Base-by-base conservation (phyloP, 1,284 basidiomycete species). In the Albatrellus sp. region DNA sequence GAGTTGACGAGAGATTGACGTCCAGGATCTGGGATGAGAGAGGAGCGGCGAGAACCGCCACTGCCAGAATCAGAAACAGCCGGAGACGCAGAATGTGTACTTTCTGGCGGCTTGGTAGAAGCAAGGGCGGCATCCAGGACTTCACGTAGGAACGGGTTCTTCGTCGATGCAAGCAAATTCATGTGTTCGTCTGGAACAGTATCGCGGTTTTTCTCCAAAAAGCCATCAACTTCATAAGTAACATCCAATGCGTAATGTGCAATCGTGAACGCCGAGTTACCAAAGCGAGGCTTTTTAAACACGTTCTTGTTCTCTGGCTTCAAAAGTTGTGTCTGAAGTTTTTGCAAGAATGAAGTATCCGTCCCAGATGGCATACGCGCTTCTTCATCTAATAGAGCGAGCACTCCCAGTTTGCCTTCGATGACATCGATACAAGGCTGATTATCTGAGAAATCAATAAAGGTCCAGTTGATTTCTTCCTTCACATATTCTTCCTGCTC, bases 401-500 rank as follows among this genome's bases (percentile, higher is more conserved):
- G 74, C 39, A 99, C 87, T 52, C 96, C 96, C 50, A 98, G 80
- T 63, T 86, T 97, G 54, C 93, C 90, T 67, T 98, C 96, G 55
- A 99, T 98, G 55, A 98, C 83, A 60, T 98, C 90, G 61, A 99
- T 98, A 60, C 92, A 97, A 31, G 92, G 91, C 60, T 98, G 96
- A 59, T 98, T 98, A 66, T 99, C 96, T 10, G 88, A 90, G 64
- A 98, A 99, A 58, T 98, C 92, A 63, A 99, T 98, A 66, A 98
- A 98, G 1, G 90, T 97, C 96, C 96, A 99, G 59, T 94, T 91
- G 62, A 99, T 99, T 65, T 97, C 76, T 60, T 99, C 96, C 48
- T 92, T 89, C 46, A 98, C 77, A 59, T 98, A 99, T 67, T 99
- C 96, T 61, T 98, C 96, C 69, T 99, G 96, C 61, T 99, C 96